A percentile compares a stretch with the other conserved stretches of the same genome.
These are phyloP conservation scores for Penicillium psychrofluorescens DNA, from an alignment of 495 filamentous ascomycete genomes.

Conservation along the genomic window DNA sequence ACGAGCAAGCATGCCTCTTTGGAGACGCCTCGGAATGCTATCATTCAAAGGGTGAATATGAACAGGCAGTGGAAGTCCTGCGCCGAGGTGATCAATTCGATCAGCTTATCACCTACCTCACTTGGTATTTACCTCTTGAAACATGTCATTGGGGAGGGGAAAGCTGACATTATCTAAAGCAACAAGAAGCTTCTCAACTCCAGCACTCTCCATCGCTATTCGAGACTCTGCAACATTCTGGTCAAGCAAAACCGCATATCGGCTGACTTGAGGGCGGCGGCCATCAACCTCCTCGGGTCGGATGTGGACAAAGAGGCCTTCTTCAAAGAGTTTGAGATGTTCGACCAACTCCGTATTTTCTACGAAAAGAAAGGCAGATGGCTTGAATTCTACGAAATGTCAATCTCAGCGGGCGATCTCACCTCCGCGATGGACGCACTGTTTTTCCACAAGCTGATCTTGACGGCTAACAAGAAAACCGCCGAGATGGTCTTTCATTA, in stretches of 20 bases:
- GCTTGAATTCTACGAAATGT: constrained; percentile 9
- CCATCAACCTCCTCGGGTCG: constrained; percentile 17
- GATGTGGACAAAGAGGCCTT: constrained; percentile 11
- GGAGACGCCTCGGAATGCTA: constrained; percentile 11
- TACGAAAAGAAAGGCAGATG: constrained; percentile 4
- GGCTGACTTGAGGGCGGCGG: constrained; percentile 5
- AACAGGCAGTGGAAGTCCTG: constrained; percentile 30
- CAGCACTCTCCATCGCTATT: constrained; percentile 5
- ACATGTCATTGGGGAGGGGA: neutral
- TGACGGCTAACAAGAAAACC: neutral
- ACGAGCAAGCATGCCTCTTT: constrained; percentile 2
- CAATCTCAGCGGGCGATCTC: constrained; percentile 3
- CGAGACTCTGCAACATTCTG: constrained; percentile 18
- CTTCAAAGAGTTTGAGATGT: constrained; percentile 23
- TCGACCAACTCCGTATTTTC: constrained; percentile 12
- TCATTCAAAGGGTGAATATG: constrained; percentile 3
- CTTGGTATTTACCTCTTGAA: neutral
- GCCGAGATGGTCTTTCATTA: constrained; percentile 1
- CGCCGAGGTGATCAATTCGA: constrained; percentile 12
- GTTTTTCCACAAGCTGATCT: neutral
- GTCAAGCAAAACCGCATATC: constrained; percentile 21
- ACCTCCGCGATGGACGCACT: neutral
- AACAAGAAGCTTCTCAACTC: constrained; percentile 1
- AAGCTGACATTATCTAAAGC: neutral
- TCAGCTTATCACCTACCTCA: constrained; percentile 17